Base-by-base conservation (phyloP, 208 protist genomes). In the Trypanosoma mega region DNA sequence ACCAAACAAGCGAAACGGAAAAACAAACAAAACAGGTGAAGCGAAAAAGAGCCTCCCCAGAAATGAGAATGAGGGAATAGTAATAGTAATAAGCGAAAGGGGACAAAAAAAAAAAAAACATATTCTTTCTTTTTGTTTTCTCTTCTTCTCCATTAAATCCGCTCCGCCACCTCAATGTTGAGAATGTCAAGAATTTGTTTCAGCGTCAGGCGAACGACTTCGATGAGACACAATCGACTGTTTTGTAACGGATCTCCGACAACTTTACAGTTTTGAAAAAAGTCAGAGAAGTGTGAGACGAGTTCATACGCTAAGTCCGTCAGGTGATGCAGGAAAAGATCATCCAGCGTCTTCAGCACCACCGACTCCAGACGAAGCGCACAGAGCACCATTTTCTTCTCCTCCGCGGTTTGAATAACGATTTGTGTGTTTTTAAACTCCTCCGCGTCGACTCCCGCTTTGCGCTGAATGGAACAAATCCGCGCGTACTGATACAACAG, bases 401-500 rank as follows among this genome's bases (percentile, higher is more conserved):
- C 85, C 68, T 92, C 70, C 29, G 78, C 79, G 1, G 85, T 87
- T 8, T 84, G 72, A 5, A 96, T 72, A 53, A 81, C 76, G 24
- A 98, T 76, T 43, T 85, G 64, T 8, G 76, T 62, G 23, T 76
- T 64, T 44, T 68, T 41, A 46, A 84, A 48, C 47, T 93, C 62
- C 46, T 84, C 80, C 53, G 81, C 75, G 26, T 49, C 49, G 12
- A 93, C 78, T 34, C 77, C 76, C 29, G 92, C 87, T 85, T 96
- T 96, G 59, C 86, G 85, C 68, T 88, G 71, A 74, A 99, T 98
- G 37, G 96, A 98, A 65, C 72, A 80, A 51, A 98, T 97, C 60
- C 98, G 94, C 12, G 96, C 96, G 75, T 98, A 98, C 58, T 98
- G 90, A 80, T 99, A 99, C 11, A 99, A 84, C 29, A 99, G 80